A percentile compares a stretch with the other conserved stretches of the same genome.
Evolutionary conservation across 2,329 filamentous ascomycete species (phyloP).

Genomic region (Epichloe gansuensis): DNA sequence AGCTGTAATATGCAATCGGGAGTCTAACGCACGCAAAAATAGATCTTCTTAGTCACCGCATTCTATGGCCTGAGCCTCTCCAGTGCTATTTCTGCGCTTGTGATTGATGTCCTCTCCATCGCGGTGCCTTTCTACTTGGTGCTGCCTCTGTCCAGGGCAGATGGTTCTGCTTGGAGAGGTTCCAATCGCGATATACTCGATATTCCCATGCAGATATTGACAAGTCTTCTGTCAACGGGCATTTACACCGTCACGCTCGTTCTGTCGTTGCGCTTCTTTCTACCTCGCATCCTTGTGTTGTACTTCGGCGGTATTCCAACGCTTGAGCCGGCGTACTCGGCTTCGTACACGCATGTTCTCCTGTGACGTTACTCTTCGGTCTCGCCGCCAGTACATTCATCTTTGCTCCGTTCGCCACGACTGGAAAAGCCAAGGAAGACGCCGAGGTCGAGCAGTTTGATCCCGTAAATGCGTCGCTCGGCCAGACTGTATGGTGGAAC

Average conservation of each 20-base stretch:
- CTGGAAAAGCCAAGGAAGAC: conserved; percentile 36
- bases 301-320: conserved; percentile 64
- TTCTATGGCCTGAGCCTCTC: conserved; percentile 62
- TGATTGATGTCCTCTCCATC: conserved; percentile 56
- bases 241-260: conserved; percentile 69
- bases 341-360: conserved; percentile 48
- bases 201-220: conserved; percentile 48
- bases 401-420: conserved; percentile 54
- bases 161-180: conserved; percentile 41
- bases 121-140: conserved; percentile 66
- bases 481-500: conserved; percentile 61
- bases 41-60: conserved; percentile 61
- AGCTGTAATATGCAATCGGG: neutral
- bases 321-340: conserved; percentile 54
- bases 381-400: conserved; percentile 64
- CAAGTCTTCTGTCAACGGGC: conserved; percentile 53
- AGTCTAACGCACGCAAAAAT: neutral
- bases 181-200: conserved; percentile 58
- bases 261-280: conserved; percentile 53
- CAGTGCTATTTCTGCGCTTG: conserved; percentile 48
- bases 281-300: conserved; percentile 59
- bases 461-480: conserved; percentile 50
- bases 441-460: conserved; percentile 44
- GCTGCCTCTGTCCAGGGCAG: conserved; percentile 52
- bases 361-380: conserved; percentile 47